Evolutionary conservation across 73 alveolate species (phyloP).

Genomic region (Blepharisma japonicum): DNA sequence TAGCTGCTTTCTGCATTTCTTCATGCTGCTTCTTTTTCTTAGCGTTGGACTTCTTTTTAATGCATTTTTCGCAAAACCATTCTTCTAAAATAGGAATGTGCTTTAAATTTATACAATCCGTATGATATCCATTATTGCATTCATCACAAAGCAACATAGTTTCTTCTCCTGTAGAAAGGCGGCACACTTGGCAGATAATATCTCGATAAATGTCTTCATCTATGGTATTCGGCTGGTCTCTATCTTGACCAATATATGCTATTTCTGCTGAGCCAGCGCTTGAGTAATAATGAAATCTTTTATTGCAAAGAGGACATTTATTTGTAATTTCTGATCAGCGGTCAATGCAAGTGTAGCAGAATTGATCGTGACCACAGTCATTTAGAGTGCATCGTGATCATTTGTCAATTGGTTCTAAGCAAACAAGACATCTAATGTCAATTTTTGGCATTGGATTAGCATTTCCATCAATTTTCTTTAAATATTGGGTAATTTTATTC

Average conservation of each 20-base stretch:
- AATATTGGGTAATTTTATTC: slow-evolving; percentile 14
- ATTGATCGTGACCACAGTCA: slow-evolving; percentile 19
- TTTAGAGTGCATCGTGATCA: too few relatives aligned
- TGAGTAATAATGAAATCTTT: not conserved
- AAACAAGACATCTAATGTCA: too few relatives aligned
- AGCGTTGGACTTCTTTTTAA: too few relatives aligned
- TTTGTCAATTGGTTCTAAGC: too few relatives aligned
- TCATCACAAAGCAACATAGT: slow-evolving; percentile 20
- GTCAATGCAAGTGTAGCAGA: not conserved
- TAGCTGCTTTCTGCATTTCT: too few relatives aligned
- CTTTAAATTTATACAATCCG: slow-evolving; percentile 15
- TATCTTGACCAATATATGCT: not conserved
- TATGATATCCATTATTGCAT: slow-evolving; percentile 32
- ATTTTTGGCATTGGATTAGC: too few relatives aligned
- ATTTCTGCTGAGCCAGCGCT: not conserved
- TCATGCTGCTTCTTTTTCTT: too few relatives aligned
- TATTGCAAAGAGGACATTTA: slow-evolving; percentile 22
- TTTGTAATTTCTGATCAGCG: slow-evolving; percentile 2
- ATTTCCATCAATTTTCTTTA: too few relatives aligned
- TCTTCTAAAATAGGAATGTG: slow-evolving; percentile 14
- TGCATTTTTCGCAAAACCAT: slow-evolving; percentile 26
- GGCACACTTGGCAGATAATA: slow-evolving; percentile 5
- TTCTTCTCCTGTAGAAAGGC: slow-evolving; percentile 11
- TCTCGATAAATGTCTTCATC: not conserved
- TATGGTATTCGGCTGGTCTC: not conserved